These are phyloP conservation scores for Pleurotus cornucopiae DNA, from an alignment of 768 basidiomycete genomes.

Conservation along the genomic window DNA sequence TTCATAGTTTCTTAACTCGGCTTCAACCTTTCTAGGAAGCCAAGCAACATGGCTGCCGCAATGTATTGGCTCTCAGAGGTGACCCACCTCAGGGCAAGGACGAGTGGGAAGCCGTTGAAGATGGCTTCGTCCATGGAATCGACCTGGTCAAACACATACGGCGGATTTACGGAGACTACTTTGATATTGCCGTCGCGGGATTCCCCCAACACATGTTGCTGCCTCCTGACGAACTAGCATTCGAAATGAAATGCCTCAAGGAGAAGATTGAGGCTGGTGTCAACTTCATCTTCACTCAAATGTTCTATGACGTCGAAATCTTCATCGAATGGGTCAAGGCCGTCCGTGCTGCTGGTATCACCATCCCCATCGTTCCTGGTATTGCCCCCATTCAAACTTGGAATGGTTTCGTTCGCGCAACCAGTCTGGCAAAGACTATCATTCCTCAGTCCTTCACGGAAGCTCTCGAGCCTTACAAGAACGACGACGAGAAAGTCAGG, in stretches of 20 bases:
- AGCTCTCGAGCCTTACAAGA: conserved; percentile 80
- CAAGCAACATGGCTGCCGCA: conserved; percentile 83
- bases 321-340: conserved; percentile 90
- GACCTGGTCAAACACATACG: conserved; percentile 92
- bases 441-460: conserved; percentile 79
- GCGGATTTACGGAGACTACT: conserved; percentile 80
- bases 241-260: conserved; percentile 84
- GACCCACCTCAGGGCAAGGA: conserved; percentile 88
- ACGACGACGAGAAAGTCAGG: conserved; percentile 89
- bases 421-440: conserved; percentile 68
- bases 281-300: conserved; percentile 94
- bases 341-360: conserved; percentile 82
- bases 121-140: conserved; percentile 85
- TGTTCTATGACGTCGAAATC: conserved; percentile 93
- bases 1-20: conserved; percentile 4
- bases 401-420: conserved; percentile 89
- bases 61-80: conserved; percentile 89
- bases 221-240: conserved; percentile 66
- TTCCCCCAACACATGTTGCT: conserved; percentile 83
- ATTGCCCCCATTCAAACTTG: conserved; percentile 94
- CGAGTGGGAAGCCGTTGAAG: conserved; percentile 90
- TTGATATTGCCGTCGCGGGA: conserved; percentile 91
- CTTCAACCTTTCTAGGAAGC: conserved; percentile 61
- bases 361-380: conserved; percentile 88
- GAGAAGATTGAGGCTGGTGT: conserved; percentile 89